Base-by-base conservation (phyloP, 1,284 basidiomycete genomes). In the Coniferiporia sulphurascens region DNA sequence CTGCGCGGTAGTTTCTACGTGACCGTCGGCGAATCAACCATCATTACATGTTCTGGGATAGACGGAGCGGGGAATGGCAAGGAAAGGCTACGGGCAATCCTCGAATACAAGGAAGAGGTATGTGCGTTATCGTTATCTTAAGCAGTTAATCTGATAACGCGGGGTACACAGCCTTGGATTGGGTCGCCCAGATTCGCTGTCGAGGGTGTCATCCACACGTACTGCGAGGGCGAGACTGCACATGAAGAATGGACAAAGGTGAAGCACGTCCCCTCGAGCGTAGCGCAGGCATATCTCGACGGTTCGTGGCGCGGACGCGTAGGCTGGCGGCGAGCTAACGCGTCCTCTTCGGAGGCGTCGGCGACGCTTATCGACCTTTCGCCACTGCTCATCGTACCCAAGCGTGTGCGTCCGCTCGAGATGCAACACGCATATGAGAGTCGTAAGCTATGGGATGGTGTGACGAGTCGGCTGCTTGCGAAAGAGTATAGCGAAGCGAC, bases 31-130 rank as follows among this genome's bases (percentile, higher is more conserved):
- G 92, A 95, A 64, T 80, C 86, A 63, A 87, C 89, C 1, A 84
- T 89, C 63, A 84, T 98, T 67, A 96, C 92, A 17, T 94, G 91
- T 69, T 79, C 80, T 12, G 88, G 88, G 5, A 96, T 91, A 19
- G 93, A 91, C 68, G 79, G 79, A 9, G 87, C 87, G 6, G 85
- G 85, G 5, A 78, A 80, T 61, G 76, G 80, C 17, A 81, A 80
- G 17, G 75, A 80, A 59, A 82, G 81, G 66, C 83, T 93, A 66
- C 81, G 95, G 56, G 80, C 92, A 6, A 82, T 99, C 61, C 83
- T 97, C 59, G 93, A 96, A 67, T 98, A 97, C 77, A 95, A 95
- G 75, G 96, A 99, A 69, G 95, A 99, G 84, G 90, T 91, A 62
- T 52, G 84, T 70, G 3, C 3, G 12, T 53, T 36, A 44, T 10